Evolutionary conservation across 495 filamentous ascomycete genomes (phyloP).

Genomic region (Aspergillus sclerotiicarbonarius): DNA sequence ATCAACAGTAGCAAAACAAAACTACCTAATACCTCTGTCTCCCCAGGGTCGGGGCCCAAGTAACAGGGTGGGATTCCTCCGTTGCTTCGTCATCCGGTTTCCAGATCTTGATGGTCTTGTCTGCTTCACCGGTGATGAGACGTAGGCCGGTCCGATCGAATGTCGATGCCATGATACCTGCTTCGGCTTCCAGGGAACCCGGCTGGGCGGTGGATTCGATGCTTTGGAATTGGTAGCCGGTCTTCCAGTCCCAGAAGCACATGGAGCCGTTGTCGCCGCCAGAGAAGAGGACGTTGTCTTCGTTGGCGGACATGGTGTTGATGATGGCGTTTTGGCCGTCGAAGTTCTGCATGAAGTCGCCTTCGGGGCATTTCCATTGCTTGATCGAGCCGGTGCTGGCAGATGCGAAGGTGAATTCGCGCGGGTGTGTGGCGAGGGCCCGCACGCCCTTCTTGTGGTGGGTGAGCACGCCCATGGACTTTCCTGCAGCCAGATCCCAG

Average conservation of each 20-base stretch:
- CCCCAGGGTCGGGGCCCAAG: conserved; percentile 86
- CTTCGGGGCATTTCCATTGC: conserved; percentile 99
- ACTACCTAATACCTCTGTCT: conserved; percentile 59
- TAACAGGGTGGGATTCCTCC: conserved; percentile 83
- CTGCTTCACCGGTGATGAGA: conserved; percentile 89
- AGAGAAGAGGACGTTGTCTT: conserved; percentile 92
- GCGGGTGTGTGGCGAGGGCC: conserved; percentile 79
- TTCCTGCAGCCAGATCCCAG: conserved; percentile 95
- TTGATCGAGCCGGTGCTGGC: conserved; percentile 93
- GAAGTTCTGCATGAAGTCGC: conserved; percentile 99
- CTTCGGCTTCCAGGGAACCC: conserved; percentile 89
- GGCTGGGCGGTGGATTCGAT: conserved; percentile 91
- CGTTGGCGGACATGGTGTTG: conserved; percentile 90
- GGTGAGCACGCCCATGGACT: conserved; percentile 92
- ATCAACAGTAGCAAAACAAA: not conserved
- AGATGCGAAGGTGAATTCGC: conserved; percentile 94
- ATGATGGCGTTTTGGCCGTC: conserved; percentile 95
- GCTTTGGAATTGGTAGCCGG: conserved; percentile 83
- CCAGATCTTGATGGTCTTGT: conserved; percentile 99
- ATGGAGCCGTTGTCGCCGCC: conserved; percentile 96
- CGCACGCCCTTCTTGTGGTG: conserved; percentile 98
- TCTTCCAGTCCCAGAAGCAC: conserved; percentile 99
- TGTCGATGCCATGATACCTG: conserved; percentile 86
- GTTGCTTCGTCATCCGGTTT: conserved; percentile 87
- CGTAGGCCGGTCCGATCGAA: conserved; percentile 88